Percentiles rank a stretch among this genome's conserved stretches.
Conservation (phyloP, 2,329 filamentous ascomycete genomes). For the Rhynchosporium secalis region DNA sequence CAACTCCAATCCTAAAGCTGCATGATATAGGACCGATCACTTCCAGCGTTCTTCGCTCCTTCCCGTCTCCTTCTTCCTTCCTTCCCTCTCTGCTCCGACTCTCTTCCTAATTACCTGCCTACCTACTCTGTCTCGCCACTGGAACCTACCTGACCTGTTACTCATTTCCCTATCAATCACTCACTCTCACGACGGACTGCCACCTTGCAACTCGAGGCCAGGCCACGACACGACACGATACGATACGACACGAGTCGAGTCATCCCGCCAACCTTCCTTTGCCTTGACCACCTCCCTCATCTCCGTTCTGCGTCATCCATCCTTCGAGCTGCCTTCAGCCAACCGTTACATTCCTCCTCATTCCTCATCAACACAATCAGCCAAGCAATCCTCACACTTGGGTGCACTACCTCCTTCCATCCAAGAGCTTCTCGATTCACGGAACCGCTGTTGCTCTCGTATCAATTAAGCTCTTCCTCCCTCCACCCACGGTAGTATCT, state of each 20-base stretch:
- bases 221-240: background rate
- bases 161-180: too few species aligned
- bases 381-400: slow-evolving; percentile 19
- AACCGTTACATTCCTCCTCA: slow-evolving; percentile 28
- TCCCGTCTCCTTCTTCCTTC: slow-evolving; percentile 33
- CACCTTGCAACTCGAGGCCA: too few species aligned
- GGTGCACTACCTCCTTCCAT: slow-evolving; percentile 17
- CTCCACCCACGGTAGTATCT: slow-evolving; percentile 11
- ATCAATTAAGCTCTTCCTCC: slow-evolving; percentile 13
- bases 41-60: slow-evolving; percentile 37
- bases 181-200: too few species aligned
- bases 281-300: slow-evolving; percentile 20
- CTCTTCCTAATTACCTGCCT: slow-evolving; percentile 38
- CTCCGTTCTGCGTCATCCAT: slow-evolving; percentile 30
- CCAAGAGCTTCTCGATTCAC: slow-evolving; percentile 11
- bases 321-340: slow-evolving; percentile 26
- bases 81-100: slow-evolving; percentile 39
- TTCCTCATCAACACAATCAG: slow-evolving; percentile 13
- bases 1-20: slow-evolving; percentile 5
- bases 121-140: slow-evolving; percentile 22
- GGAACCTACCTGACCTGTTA: background rate
- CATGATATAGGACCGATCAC: slow-evolving; percentile 32
- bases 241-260: slow-evolving; percentile 17
- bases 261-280: slow-evolving; percentile 21
- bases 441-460: background rate